These are phyloP conservation scores for Solanum medicagineum DNA, from an alignment of 257 asterid genomes.

Conservation along the genomic window DNA sequence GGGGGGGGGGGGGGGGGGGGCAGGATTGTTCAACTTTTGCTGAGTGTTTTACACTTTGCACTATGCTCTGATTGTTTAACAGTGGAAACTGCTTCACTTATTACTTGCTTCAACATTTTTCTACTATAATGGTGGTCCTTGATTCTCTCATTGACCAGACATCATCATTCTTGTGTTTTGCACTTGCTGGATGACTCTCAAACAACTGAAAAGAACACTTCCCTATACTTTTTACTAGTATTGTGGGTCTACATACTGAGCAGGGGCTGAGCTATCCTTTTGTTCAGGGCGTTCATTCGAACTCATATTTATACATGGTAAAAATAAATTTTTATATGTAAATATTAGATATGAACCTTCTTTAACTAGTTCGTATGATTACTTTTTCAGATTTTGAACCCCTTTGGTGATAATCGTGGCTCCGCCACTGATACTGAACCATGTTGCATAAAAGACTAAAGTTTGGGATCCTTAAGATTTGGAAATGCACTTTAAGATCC, in stretches of 20 bases:
- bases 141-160: constrained; percentile 28
- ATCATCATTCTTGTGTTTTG: constrained; percentile 22
- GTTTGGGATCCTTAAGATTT: constrained; percentile 10
- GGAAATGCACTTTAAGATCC: constrained; percentile 9
- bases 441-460: constrained; percentile 1
- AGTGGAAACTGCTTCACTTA: background rate
- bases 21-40: background rate
- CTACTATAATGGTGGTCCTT: constrained; percentile 34
- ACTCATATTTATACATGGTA: no score
- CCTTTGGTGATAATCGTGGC: no score
- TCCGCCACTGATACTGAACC: background rate
- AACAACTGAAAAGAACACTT: constrained; percentile 6
- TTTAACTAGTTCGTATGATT: no score
- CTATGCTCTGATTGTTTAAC: background rate
- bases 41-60: background rate
- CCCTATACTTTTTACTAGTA: background rate
- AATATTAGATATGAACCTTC: no score
- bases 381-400: no score
- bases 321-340: no score
- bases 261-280: no score
- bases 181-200: constrained; percentile 7
- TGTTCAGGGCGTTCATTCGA: no score
- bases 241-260: constrained; percentile 11
- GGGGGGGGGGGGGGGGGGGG: background rate
- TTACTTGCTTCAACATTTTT: background rate